A percentile compares a stretch with the other conserved stretches of the same genome.
Evolutionary conservation across 306 rosid species (phyloP).

Genomic region (Corylus heterophylla): DNA sequence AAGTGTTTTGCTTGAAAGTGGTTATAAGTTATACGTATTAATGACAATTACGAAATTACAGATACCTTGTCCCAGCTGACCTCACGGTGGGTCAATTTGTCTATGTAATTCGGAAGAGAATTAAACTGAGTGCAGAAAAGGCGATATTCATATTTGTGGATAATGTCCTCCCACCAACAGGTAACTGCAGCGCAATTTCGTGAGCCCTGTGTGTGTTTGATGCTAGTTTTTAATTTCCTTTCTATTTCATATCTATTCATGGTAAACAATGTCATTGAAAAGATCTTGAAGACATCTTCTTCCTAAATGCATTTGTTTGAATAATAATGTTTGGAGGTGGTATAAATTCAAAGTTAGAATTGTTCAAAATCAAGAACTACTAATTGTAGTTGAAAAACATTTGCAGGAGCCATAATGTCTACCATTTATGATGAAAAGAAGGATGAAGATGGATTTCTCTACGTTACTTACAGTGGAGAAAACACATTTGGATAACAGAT

Average conservation of each 20-base stretch:
- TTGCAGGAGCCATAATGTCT: constrained; percentile 6
- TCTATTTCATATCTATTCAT: not conserved
- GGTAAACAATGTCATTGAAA: not conserved
- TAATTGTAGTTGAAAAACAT: not conserved
- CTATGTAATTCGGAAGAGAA: constrained; percentile 5
- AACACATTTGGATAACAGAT: constrained; percentile 32
- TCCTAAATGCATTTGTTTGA: not conserved
- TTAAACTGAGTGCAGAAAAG: not conserved
- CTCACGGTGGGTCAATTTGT: constrained; percentile 8
- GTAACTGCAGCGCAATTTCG: constrained; percentile 6
- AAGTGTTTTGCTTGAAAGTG: not conserved
- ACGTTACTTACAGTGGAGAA: constrained; percentile 10
- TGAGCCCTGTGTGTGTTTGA: not conserved
- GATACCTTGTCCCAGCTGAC: constrained; percentile 23
- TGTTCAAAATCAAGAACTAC: not conserved
- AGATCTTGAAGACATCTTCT: not conserved
- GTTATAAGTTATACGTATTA: not conserved
- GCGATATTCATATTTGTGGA: constrained; percentile 11
- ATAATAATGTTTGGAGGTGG: not conserved
- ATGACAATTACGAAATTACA: not conserved
- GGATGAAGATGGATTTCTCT: constrained; percentile 18
- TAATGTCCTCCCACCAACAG: constrained; percentile 5
- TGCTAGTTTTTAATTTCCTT: constrained; percentile 1
- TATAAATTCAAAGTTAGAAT: not conserved
- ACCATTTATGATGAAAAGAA: constrained; percentile 6